A percentile compares a stretch with the other conserved stretches of the same genome.
phyloP scores from a whole-genome alignment of 2,329 filamentous ascomycete genomes.

The Atkinsonella texensis region DNA sequence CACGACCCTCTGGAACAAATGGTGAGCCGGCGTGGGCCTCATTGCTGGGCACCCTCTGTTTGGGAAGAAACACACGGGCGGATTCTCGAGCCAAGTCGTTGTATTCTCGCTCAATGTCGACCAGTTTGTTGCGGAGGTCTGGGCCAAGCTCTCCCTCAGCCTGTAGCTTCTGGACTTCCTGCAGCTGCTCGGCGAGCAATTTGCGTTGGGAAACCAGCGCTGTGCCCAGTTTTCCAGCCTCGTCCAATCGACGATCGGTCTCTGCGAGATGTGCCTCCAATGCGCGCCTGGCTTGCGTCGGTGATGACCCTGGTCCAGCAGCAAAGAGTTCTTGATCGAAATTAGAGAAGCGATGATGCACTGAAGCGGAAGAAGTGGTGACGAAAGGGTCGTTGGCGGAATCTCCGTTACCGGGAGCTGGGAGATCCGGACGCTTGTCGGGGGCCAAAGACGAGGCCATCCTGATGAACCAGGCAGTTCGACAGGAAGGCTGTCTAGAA shows the following conservation, averaged over 20 bases:
- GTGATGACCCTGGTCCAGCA: conserved; percentile 64
- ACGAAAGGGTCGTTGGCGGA: conserved; percentile 46
- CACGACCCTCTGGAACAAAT: conserved; percentile 39
- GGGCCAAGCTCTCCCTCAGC: conserved; percentile 67
- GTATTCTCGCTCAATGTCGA: conserved; percentile 87
- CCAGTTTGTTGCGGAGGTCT: conserved; percentile 70
- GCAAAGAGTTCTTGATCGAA: conserved; percentile 75
- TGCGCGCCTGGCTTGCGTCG: conserved; percentile 75
- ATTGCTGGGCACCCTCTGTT: conserved; percentile 65
- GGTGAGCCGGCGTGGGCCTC: conserved; percentile 44
- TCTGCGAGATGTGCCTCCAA: conserved; percentile 86
- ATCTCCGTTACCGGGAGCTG: conserved; percentile 22
- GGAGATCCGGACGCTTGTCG: conserved; percentile 28
- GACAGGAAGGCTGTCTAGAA: conserved; percentile 14
- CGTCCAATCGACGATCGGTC: conserved; percentile 81
- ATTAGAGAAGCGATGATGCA: conserved; percentile 61
- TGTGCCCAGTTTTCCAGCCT: conserved; percentile 80
- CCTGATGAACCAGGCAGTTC: conserved; percentile 10
- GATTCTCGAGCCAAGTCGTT: conserved; percentile 87
- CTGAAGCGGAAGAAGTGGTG: conserved; percentile 29
- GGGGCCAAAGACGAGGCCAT: conserved; percentile 33
- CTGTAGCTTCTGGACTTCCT: conserved; percentile 71
- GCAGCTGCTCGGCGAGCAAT: conserved; percentile 67
- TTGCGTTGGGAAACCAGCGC: conserved; percentile 78
- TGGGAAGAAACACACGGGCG: conserved; percentile 75